These are phyloP conservation scores for Backusella circina DNA, from an alignment of 192 early-diverging fungal genomes.

Conservation along the genomic window DNA sequence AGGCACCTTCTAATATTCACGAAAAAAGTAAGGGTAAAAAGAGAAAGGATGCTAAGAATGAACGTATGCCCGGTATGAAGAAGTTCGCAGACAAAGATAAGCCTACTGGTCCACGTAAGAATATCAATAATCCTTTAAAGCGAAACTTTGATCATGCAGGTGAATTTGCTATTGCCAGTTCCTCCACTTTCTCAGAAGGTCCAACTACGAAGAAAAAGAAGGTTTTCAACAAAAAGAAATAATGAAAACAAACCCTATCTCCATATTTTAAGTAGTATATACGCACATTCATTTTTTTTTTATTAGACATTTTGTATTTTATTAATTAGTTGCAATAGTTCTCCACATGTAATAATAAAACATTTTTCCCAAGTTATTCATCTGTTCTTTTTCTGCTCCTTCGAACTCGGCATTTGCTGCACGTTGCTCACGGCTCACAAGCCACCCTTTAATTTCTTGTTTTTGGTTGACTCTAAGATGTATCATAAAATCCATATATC, in stretches of 20 bases:
- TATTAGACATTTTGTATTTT: constrained; percentile 4
- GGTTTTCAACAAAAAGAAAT: not conserved
- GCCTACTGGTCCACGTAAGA: not conserved
- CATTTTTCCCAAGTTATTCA: constrained; percentile 5
- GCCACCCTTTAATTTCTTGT: constrained; percentile 7
- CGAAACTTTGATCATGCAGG: constrained; percentile 29
- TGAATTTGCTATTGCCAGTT: constrained; percentile 35
- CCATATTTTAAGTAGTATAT: not conserved
- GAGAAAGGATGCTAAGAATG: constrained; percentile 32
- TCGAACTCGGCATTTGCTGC: not conserved
- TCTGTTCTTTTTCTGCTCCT: constrained; percentile 20
- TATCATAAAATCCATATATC: constrained; percentile 33
- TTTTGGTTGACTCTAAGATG: constrained; percentile 3
- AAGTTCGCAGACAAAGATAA: constrained; percentile 14
- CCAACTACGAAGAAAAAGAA: constrained; percentile 35
- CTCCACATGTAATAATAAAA: constrained; percentile 18
- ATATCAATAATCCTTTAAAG: constrained; percentile 26
- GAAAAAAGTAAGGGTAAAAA: constrained; percentile 40
- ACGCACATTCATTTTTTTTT: not conserved
- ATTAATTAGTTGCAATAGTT: not conserved
- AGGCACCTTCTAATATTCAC: constrained; percentile 74
- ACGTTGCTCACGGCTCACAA: constrained; percentile 22
- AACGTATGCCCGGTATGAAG: constrained; percentile 26
- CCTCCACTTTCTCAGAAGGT: constrained; percentile 12
- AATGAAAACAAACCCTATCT: not conserved